Evolutionary conservation across 2,329 filamentous ascomycete species (phyloP), one percentile per base, ranked within the genome.

Genomic region (Fusarium decemcellulare): DNA sequence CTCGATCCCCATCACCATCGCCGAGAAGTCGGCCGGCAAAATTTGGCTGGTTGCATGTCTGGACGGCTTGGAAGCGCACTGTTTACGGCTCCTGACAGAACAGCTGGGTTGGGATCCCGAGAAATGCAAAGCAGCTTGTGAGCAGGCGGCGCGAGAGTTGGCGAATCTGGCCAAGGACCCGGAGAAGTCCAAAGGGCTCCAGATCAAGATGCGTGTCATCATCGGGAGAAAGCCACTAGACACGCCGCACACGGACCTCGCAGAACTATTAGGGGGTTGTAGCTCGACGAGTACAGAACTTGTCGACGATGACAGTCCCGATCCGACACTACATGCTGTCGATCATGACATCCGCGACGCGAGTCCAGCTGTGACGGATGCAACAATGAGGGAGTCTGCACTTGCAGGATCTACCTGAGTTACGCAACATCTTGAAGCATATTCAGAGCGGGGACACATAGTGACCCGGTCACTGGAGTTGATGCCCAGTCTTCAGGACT

Each of bases 31-130:
- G 8, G 83, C 83, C 4, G 85, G 86, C 42, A 86, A 86, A 66
- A 82, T 88, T 51, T 88, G 85, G 85, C 78, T 88, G 34, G 82
- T 88, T 27, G 81, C 82, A 3, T 81, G 84, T 61, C 77, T 88
- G 34, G 85, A 87, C 59, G 82, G 82, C 4, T 73, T 87, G 32
- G 87, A 88, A 73, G 81, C 86, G 11, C 74, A 78, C 34, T 82
- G 79, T 42, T 73, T 89, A 65, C 81, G 87, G 36, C 79, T 85
- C 11, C 79, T 89, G 60, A 89, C 86, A 2, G 83, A 82, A 67
- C 79, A 86, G 50, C 83, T 87, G 78, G 84, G 79, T 8, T 89
- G 86, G 86, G 81, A 84, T 23, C 77, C 84, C 1, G 81, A 86
- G 1, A 78, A 83, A 36, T 86, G 85, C 61, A 82, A 84, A 48